Evolutionary conservation across 2,329 filamentous ascomycete genomes (phyloP), one percentile per base, ranked within the genome.

Genomic region (Cadophora sp.): DNA sequence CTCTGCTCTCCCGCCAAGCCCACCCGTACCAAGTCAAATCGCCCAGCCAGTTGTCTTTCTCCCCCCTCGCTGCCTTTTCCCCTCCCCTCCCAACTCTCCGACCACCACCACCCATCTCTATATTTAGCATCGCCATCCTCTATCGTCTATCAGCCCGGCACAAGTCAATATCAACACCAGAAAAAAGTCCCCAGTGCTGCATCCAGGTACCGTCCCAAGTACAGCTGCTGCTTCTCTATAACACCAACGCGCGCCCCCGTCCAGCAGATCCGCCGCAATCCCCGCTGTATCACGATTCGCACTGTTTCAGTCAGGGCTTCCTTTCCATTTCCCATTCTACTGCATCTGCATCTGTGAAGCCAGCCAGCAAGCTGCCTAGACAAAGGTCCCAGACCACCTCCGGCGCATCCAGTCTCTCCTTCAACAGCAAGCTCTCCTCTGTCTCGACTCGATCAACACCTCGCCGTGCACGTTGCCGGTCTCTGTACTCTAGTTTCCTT

Each of bases 81-180:
- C 45, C 41, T 43, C 14, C 58, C 24, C 27, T 22, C 56, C 61
- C 48, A 48, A 27, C 51, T 53, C 59, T 53, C 56, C 56, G 39
- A 45, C 60, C 53, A 30, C 56, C 60, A 65, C 66, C 50, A 65
- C 64, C 66, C 41, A 67, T 71, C 73, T 73, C 70, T 73, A 73
- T 74, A 74, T 74, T 74, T 72, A 73, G 71, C 73, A 74, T 71
- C 71, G 66, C 59, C 22, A 71, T 71, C 69, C 68, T 72, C 71
- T 72, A 74, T 74, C 72, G 68, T 72, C 69, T 73, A 72, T 73
- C 71, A 66, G 65, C 58, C 69, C 59, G 33, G 59, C 53, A 58
- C 43, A 61, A 50, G 43, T 50, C 59, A 62, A 62, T 50, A 61
- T 47, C 59, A 61, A 48, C 67, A 64, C 64, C 61, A 55, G 48